Conservation (phyloP, 2,329 filamentous ascomycete genomes). For the Aspergillus aculeatus region DNA sequence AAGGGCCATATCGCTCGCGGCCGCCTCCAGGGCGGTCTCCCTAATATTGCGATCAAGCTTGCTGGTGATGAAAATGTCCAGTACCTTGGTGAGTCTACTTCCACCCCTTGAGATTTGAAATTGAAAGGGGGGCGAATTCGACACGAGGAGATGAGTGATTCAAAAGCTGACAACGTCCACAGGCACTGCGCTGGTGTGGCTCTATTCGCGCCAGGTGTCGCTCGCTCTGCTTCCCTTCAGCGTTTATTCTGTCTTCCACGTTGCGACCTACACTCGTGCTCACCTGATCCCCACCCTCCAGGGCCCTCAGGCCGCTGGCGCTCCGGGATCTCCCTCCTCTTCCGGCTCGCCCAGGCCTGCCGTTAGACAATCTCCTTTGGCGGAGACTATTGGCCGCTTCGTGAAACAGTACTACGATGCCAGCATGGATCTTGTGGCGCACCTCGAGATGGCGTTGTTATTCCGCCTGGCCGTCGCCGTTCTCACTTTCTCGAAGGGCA, state of each 20-base stretch:
- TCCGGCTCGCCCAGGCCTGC: constrained; percentile 53
- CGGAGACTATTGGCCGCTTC: constrained; percentile 84
- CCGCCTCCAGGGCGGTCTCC: constrained; percentile 67
- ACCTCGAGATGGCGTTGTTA: constrained; percentile 85
- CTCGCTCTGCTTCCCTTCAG: constrained; percentile 90
- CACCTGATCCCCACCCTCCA: constrained; percentile 86
- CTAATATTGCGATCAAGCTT: constrained; percentile 63
- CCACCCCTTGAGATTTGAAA: no score
- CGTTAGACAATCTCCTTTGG: constrained; percentile 59
- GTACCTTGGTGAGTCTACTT: constrained; percentile 72
- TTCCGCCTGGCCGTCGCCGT: constrained; percentile 77
- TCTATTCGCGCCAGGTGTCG: constrained; percentile 83
- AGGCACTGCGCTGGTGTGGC: constrained; percentile 96
- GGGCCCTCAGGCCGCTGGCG: constrained; percentile 55
- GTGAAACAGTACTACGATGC: constrained; percentile 98
- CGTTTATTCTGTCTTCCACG: constrained; percentile 98
- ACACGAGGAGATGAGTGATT: no score
- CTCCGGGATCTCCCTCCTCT: constrained; percentile 56
- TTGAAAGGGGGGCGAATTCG: neutral
- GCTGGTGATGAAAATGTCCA: constrained; percentile 93
- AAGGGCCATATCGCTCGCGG: constrained; percentile 89
- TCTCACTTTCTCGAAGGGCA: constrained; percentile 83
- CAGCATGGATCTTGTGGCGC: constrained; percentile 90
- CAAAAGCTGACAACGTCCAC: constrained; percentile 14
- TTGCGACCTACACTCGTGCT: constrained; percentile 91